Base-by-base conservation (phyloP, 2,329 filamentous ascomycete genomes). In the Plenodomus biglobosus region DNA sequence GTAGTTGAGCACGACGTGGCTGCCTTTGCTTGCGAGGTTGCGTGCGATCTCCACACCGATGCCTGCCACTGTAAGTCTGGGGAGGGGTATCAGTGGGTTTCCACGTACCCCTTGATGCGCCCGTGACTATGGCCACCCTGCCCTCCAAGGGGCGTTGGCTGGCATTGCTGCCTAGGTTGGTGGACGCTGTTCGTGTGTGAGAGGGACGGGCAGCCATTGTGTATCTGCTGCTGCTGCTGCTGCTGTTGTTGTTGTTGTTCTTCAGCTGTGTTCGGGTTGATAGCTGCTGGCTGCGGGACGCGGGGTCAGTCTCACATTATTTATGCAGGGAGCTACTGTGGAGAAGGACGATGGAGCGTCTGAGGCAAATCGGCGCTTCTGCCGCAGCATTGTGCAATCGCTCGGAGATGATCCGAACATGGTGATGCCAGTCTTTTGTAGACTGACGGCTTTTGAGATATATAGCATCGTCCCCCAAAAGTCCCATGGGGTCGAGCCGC, bases 41-140 rank as follows among this genome's bases (percentile, higher is more conserved):
- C 82, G 79, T 40, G 85, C 85, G 40, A 83, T 80, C 20, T 80
- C 80, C 17, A 80, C 81, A 38, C 89, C 89, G 62, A 94, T 92
- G 57, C 89, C 89, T 90, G 55, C 13, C 6, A 15, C 27, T 7
- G 27, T 32, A 15, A 32, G 27, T 15, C 6, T 3, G 27, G 27
- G 8, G 27, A 15, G 27, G 3, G 27, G 27, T 5, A 24, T 24
- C 13, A 8, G 35, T 18, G 18, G 35, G 16, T 20, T 17, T 15
- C 19, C 22, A 11, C 22, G 61, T 77, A 89, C 88, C 88, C 77
- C 90, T 77, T 48, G 88, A 90, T 50, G 85, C 87, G 47, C 90
- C 90, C 1, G 90, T 94, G 39, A 94, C 79, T 57, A 95, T 85
- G 44, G 83, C 89, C 42, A 92, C 78, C 71, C 91, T 91, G 59